phyloP scores from a whole-genome alignment of 768 basidiomycete genomes.

The Kwoniella sp. region DNA sequence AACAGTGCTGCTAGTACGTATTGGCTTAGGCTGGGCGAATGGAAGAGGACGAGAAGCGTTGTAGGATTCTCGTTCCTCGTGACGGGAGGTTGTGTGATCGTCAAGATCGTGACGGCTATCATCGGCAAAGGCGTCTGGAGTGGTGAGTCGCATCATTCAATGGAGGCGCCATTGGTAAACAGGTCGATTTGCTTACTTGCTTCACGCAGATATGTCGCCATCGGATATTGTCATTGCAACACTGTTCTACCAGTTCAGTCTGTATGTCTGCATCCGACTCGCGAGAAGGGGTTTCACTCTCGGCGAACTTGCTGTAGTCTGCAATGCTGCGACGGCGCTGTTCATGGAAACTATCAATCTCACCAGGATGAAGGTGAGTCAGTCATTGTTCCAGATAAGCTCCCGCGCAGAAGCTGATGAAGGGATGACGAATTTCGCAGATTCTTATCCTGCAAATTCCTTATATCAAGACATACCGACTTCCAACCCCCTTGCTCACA shows the following conservation, averaged over 20 bases:
- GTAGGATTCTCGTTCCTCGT: slow-evolving; percentile 53
- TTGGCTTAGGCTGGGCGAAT: slow-evolving; percentile 50
- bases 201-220: slow-evolving; percentile 67
- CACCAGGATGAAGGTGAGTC: slow-evolving; percentile 74
- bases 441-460: slow-evolving; percentile 76
- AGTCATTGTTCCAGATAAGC: too few species aligned
- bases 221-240: slow-evolving; percentile 74
- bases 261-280: slow-evolving; percentile 84
- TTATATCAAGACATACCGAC: slow-evolving; percentile 86
- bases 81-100: slow-evolving; percentile 43
- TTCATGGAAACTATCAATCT: slow-evolving; percentile 84
- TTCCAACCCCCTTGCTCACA: slow-evolving; percentile 86
- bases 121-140: slow-evolving; percentile 48
- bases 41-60: slow-evolving; percentile 45
- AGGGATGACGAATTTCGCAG: slow-evolving; percentile 57
- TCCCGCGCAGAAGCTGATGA: too few species aligned
- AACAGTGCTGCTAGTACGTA: slow-evolving; percentile 22
- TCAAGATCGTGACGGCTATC: slow-evolving; percentile 47
- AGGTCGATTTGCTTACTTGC: too few species aligned
- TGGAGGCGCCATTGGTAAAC: too few species aligned
- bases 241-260: slow-evolving; percentile 83
- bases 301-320: slow-evolving; percentile 86
- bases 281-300: slow-evolving; percentile 94
- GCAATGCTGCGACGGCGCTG: slow-evolving; percentile 81
- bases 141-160: too few species aligned